These are phyloP conservation scores for Neonectria coccinea DNA, from an alignment of 2,329 filamentous ascomycete genomes.

Conservation along the genomic window DNA sequence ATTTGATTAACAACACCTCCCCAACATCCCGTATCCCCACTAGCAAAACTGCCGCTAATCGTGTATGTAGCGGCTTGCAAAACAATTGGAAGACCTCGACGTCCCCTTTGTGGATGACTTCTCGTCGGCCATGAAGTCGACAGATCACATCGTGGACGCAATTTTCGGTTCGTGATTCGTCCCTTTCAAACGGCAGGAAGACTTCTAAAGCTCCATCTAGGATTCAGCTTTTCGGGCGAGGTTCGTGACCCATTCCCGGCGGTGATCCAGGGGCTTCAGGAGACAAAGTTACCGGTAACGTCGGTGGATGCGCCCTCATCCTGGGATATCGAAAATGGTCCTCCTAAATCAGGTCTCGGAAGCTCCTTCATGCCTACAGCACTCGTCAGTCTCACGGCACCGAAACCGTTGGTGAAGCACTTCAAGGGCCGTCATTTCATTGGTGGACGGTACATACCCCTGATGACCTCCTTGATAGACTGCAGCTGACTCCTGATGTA, in stretches of 20 bases:
- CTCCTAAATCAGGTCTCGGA: constrained; percentile 80
- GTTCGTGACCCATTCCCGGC: constrained; percentile 91
- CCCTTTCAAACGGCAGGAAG: constrained; percentile 12
- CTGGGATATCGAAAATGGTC: constrained; percentile 92
- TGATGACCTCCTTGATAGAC: constrained; percentile 6
- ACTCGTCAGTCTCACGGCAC: constrained; percentile 90
- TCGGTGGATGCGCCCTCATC: constrained; percentile 94
- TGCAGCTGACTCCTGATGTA: constrained; percentile 48
- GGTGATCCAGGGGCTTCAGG: constrained; percentile 82
- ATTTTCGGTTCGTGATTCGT: constrained; percentile 78
- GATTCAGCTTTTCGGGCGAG: constrained; percentile 92
- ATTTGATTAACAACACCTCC: constrained; percentile 16
- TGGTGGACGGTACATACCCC: constrained; percentile 76
- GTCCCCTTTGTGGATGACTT: constrained; percentile 91
- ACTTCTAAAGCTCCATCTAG: constrained; percentile 53
- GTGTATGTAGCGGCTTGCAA: constrained; percentile 75
- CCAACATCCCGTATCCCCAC: constrained; percentile 15
- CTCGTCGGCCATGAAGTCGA: constrained; percentile 68
- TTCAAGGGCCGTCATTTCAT: constrained; percentile 93
- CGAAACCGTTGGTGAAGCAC: constrained; percentile 87
- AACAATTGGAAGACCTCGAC: constrained; percentile 84
- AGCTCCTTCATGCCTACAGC: constrained; percentile 83
- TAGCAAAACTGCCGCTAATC: constrained; percentile 46
- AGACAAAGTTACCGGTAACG: constrained; percentile 80
- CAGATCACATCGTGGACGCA: constrained; percentile 89